phyloP scores from a whole-genome alignment of 2,329 filamentous ascomycete genomes.

The Hymenoscyphus linearis region DNA sequence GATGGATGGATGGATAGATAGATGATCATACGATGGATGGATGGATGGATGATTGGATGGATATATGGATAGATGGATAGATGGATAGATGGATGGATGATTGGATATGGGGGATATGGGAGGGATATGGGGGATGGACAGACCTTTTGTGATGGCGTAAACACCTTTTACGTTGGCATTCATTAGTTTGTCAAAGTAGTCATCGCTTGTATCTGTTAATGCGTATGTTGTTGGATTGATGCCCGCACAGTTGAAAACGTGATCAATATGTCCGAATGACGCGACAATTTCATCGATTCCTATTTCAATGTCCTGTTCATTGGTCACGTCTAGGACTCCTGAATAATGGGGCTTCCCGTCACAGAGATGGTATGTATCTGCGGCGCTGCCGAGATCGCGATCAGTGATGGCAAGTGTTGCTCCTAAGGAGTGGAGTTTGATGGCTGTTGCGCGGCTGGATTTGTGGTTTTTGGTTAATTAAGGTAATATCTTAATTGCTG shows the following conservation, averaged over 20 bases:
- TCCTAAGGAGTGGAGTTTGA: conserved; percentile 19
- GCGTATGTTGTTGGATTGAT: conserved; percentile 42
- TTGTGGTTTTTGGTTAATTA: background rate
- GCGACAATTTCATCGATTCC: conserved; percentile 24
- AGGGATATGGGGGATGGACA: conserved; percentile 13
- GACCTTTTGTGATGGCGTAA: conserved; percentile 37
- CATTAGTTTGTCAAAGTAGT: conserved; percentile 40
- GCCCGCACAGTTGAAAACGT: conserved; percentile 40
- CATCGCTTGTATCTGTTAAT: conserved; percentile 38
- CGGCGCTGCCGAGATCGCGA: conserved; percentile 20
- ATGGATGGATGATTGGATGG: too few species aligned
- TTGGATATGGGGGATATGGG: too few species aligned
- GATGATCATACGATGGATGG: too few species aligned
- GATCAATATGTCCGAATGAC: conserved; percentile 30
- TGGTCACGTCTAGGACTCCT: conserved; percentile 28
- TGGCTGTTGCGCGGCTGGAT: background rate
- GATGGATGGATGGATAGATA: too few species aligned
- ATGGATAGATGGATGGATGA: too few species aligned
- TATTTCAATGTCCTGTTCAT: conserved; percentile 19
- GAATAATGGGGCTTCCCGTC: conserved; percentile 9
- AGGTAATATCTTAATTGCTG: conserved; percentile 12
- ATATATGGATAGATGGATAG: too few species aligned
- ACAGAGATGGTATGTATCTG: conserved; percentile 14
- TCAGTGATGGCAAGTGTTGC: conserved; percentile 26
- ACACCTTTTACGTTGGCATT: conserved; percentile 39